phyloP scores from a whole-genome alignment of 2,329 filamentous ascomycete genomes.

The Hawksworthiomyces lignivorus region DNA sequence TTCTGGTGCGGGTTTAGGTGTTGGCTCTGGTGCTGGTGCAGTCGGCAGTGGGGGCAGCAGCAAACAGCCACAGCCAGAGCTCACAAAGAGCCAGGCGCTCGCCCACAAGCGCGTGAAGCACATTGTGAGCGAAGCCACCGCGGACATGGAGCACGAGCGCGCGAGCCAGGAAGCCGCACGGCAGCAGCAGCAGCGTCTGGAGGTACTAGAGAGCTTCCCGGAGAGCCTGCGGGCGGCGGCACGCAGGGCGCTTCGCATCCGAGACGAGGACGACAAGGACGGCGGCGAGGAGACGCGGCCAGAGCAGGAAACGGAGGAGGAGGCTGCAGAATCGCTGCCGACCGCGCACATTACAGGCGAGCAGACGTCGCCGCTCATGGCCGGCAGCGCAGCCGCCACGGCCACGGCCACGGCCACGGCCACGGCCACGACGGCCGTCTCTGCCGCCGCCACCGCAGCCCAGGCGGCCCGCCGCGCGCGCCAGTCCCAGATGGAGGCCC shows the following conservation, averaged over 20 bases:
- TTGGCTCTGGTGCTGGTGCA: not conserved
- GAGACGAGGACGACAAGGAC: slow-evolving; percentile 13
- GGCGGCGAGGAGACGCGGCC: not conserved
- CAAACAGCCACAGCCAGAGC: not conserved
- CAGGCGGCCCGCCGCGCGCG: slow-evolving; percentile 4
- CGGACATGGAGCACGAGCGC: not conserved
- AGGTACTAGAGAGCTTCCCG: slow-evolving; percentile 32
- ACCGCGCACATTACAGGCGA: not conserved
- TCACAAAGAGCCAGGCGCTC: slow-evolving; percentile 15
- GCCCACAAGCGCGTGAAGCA: slow-evolving; percentile 10
- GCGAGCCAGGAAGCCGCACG: not conserved
- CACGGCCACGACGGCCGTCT: too few relatives aligned
- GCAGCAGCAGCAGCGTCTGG: slow-evolving; percentile 21
- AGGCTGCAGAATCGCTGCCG: not conserved
- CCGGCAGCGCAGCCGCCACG: slow-evolving; percentile 23
- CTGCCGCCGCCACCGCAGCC: slow-evolving; percentile 33
- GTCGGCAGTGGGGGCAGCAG: not conserved
- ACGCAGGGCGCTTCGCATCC: slow-evolving; percentile 27
- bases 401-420: slow-evolving; percentile 36
- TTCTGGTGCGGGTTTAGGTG: too few relatives aligned
- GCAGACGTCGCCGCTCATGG: too few relatives aligned
- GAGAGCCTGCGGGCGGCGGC: slow-evolving; percentile 32
- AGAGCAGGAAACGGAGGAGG: not conserved
- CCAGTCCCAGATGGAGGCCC: slow-evolving; percentile 31
- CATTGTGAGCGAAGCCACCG: not conserved